Evolutionary conservation across 2,329 filamentous ascomycete genomes (phyloP).

Genomic region (Colletotrichum sansevieriae): DNA sequence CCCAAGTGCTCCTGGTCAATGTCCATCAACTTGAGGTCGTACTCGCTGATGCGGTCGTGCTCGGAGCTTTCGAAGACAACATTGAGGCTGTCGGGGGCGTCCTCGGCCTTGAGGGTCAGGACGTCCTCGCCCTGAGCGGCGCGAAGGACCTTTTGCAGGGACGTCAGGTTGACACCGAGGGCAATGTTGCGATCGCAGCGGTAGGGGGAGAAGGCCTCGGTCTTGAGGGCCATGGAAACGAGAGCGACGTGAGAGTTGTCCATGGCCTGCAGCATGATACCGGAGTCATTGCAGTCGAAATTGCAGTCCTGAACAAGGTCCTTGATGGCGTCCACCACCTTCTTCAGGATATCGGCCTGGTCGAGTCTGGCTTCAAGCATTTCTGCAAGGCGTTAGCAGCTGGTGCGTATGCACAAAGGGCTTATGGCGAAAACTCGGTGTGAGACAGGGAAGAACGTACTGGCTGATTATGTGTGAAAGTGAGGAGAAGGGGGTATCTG

Average conservation of each 20-base stretch:
- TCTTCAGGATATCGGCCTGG: slow-evolving; percentile 94
- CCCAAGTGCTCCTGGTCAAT: slow-evolving; percentile 99
- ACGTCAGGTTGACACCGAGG: slow-evolving; percentile 95
- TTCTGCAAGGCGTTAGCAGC: slow-evolving; percentile 55
- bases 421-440: slow-evolving; percentile 5
- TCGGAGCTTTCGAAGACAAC: slow-evolving; percentile 92
- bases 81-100: slow-evolving; percentile 95
- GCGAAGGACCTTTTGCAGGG: slow-evolving; percentile 96
- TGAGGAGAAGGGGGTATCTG: slow-evolving; percentile 35
- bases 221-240: slow-evolving; percentile 98
- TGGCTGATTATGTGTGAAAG: slow-evolving; percentile 28
- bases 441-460: slow-evolving; percentile 18
- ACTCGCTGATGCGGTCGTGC: slow-evolving; percentile 95
- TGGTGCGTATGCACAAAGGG: neutral
- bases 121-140: slow-evolving; percentile 95
- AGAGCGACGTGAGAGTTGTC: slow-evolving; percentile 99
- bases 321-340: slow-evolving; percentile 99
- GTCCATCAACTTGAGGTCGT: slow-evolving; percentile 99
- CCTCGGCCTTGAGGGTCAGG: slow-evolving; percentile 96
- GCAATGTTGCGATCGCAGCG: slow-evolving; percentile 99
- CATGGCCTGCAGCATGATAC: slow-evolving; percentile 98
- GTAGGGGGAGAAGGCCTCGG: slow-evolving; percentile 93
- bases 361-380: slow-evolving; percentile 98
- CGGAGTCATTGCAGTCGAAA: slow-evolving; percentile 99
- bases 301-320: slow-evolving; percentile 99